Percentiles rank a stretch among this genome's conserved stretches.
Conservation (phyloP, 208 protist species). For the Leptomonas pyrrhocoris region DNA sequence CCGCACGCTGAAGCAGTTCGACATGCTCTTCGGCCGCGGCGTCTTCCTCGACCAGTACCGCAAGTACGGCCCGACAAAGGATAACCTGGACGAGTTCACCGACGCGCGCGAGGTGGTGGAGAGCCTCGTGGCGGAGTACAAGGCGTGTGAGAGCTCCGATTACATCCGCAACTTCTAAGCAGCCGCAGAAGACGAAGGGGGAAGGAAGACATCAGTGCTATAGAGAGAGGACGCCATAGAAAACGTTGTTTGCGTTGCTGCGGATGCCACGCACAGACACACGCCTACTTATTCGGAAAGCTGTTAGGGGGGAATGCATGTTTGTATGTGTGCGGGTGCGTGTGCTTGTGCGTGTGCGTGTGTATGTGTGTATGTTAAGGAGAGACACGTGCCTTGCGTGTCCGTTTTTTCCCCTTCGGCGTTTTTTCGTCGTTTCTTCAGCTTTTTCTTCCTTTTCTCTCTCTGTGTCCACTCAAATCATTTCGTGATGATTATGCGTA, state of each 20-base stretch:
- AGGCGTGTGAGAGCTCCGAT: constrained; percentile 94
- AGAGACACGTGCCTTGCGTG: no score
- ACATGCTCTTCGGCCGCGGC: constrained; percentile 92
- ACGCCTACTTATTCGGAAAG: no score
- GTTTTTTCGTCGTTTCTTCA: background rate
- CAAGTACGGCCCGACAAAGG: constrained; percentile 91
- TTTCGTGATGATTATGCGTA: no score
- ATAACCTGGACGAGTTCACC: constrained; percentile 97
- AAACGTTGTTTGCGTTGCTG: no score
- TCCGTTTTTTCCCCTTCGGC: background rate
- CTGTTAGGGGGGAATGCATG: no score
- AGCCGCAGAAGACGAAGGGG: constrained; percentile 7
- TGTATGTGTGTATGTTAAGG: no score
- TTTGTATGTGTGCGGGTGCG: constrained; percentile 1
- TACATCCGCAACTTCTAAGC: constrained; percentile 93
- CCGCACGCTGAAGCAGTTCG: constrained; percentile 92
- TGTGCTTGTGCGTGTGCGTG: no score
- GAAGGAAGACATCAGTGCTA: background rate
- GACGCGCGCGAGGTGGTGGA: constrained; percentile 93
- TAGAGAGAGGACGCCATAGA: background rate
- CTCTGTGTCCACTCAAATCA: no score
- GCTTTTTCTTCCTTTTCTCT: background rate
- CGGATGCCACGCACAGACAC: no score
- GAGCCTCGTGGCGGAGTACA: constrained; percentile 97
- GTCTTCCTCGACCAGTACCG: constrained; percentile 96